Evolutionary conservation across 2,329 filamentous ascomycete species (phyloP), one percentile per base, ranked within the genome.

Genomic region (Colletotrichum liaoningense): DNA sequence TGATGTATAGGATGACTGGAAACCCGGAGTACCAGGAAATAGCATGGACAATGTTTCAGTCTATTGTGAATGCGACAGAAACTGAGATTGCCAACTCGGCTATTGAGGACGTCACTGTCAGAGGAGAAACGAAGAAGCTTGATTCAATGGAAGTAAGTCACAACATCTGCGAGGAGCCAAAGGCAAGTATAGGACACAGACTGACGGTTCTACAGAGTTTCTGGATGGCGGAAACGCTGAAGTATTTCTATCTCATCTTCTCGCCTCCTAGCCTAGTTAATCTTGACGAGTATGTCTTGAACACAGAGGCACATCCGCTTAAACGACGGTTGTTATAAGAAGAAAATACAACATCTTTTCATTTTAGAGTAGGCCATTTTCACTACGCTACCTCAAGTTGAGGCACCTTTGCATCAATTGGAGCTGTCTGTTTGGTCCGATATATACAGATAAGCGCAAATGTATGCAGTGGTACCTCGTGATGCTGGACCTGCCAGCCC

Each of bases 221-320:
- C 77, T 95, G 93, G 91, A 83, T 93, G 77, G 90, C 90, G 0
- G 93, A 94, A 83, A 95, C 92, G 24, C 82, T 94, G 72, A 94
- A 94, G 81, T 94, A 94, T 76, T 94, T 94, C 71, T 95, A 92
- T 76, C 80, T 94, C 66, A 88, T 94, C 52, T 95, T 94, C 76
- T 90, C 89, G 33, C 88, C 92, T 24, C 89, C 91, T 0, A 85
- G 88, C 24, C 77, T 91, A 42, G 84, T 93, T 60, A 92, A 87
- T 77, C 81, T 94, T 78, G 93, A 95, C 80, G 88, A 93, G 9
- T 94, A 86, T 80, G 91, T 94, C 57, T 80, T 91, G 35, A 89
- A 88, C 65, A 89, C 87, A 1, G 87, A 89, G 78, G 87, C 86
- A 2, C 87, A 89, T 76, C 87, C 87, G 1, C 78, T 85, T 5